Conservation (phyloP, 805 yeast species). For the Myxozyma nipponensis region DNA sequence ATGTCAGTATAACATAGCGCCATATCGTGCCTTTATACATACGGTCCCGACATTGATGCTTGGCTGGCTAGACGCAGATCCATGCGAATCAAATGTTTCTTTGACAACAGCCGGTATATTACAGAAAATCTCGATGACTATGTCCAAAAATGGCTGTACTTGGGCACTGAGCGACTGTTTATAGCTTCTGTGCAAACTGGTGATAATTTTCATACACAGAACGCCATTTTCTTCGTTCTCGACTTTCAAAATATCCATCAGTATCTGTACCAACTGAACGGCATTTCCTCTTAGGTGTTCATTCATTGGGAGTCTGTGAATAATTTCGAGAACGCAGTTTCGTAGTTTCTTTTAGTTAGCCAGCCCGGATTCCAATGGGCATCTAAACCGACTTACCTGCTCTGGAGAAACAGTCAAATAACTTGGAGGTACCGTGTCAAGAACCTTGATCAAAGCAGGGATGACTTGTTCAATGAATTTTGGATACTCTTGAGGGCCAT, state of each 20-base stretch:
- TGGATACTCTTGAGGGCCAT: conserved; percentile 77
- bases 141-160: conserved; percentile 72
- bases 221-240: conserved; percentile 98
- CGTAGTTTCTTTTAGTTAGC: conserved; percentile 58
- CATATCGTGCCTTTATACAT: neutral
- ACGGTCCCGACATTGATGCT: neutral
- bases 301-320: conserved; percentile 77
- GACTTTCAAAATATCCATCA: conserved; percentile 56
- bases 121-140: conserved; percentile 71
- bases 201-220: conserved; percentile 79
- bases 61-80: conserved; percentile 6
- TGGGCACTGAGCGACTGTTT: conserved; percentile 62
- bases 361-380: conserved; percentile 1
- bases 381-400: conserved; percentile 37
- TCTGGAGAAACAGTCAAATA: conserved; percentile 64
- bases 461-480: conserved; percentile 64
- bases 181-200: conserved; percentile 80
- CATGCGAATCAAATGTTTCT: conserved; percentile 53
- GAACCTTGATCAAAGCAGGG: conserved; percentile 62
- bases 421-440: conserved; percentile 69
- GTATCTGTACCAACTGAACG: conserved; percentile 51
- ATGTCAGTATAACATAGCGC: neutral
- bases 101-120: conserved; percentile 73
- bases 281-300: conserved; percentile 76
- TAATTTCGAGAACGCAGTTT: conserved; percentile 67